Base-by-base conservation (phyloP, 345 rosid species). In the Gossypium herbaceum region DNA sequence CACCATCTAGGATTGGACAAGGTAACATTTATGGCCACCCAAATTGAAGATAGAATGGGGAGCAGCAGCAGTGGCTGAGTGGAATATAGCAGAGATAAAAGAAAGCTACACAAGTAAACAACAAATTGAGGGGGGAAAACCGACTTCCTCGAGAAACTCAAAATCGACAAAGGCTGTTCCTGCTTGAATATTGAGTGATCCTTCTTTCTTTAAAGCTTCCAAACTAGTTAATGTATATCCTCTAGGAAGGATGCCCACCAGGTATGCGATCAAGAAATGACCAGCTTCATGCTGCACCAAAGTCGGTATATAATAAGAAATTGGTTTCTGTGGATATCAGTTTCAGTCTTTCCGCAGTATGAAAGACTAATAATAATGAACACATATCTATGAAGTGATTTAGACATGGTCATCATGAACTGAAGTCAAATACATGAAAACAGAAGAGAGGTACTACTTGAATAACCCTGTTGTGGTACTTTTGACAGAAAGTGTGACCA, bases 101-200 rank as follows among this genome's bases (percentile, higher is more conserved):
- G 47, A 64, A 52, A 16, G 41, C 17, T 15, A 64, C 50, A 41
- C 11, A 16, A 71, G 44, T 7, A 41, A 4, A 56, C 71, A 29
- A 19, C 1, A 50, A n/a, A 57, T 74, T 9, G 59, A 76, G 47
- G 60, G 24, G 34, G 25, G 65, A 54, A 52, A 73, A 76, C 80
- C 57, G 76, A 92, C 97, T 89, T 92, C 97, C 83, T 92, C 95
- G 34, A 91, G 86, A 77, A 94, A 94, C 66, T 92, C 98, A 25
- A 85, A 88, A 81, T 94, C 97, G 20, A 92, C 97, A 68, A 94
- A 94, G 47, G 97, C 87, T 50, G 94, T 88, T 57, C 97, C 97
- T 20, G 93, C 98, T 88, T 94, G 98, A 80, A 92, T 84, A 79
- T 92, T 94, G 64, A 92, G 90, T 58, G 97, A 91, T 57, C 98